Percentiles rank a stretch among this genome's conserved stretches.
Evolutionary conservation across 331 rosid species (phyloP).

Genomic region (Acacia concinna): DNA sequence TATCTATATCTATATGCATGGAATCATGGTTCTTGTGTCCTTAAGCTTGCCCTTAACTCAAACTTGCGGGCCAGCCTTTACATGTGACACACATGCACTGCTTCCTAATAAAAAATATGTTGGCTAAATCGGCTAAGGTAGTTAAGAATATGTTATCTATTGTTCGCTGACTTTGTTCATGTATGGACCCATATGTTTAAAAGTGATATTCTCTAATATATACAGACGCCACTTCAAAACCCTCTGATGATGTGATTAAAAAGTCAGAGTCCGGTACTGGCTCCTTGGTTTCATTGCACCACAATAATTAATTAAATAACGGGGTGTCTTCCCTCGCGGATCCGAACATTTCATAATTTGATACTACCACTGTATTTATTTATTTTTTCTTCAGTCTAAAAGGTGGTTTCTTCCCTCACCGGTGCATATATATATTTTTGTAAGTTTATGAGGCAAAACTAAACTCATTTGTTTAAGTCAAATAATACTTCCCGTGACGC

Average conservation of each 20-base stretch:
- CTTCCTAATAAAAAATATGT: neutral
- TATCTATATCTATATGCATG: too few species aligned
- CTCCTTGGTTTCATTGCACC: neutral
- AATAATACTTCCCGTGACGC: too few species aligned
- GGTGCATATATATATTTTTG: neutral
- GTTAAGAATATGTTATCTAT: neutral
- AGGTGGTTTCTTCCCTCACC: neutral
- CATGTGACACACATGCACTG: constrained; percentile 13
- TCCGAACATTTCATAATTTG: too few species aligned
- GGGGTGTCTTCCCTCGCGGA: neutral
- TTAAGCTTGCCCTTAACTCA: neutral
- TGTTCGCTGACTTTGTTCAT: neutral
- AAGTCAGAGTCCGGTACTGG: neutral
- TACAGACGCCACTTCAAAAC: neutral
- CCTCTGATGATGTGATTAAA: neutral
- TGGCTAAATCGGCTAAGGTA: neutral
- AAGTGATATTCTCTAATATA: neutral
- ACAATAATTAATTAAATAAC: neutral
- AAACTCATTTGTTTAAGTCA: neutral
- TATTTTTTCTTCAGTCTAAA: neutral
- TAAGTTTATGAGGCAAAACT: neutral
- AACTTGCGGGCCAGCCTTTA: neutral
- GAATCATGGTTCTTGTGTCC: neutral
- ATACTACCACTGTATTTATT: too few species aligned
- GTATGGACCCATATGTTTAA: neutral